Conservation (phyloP, 2,329 filamentous ascomycete genomes). For the Aaosphaeria arxii region DNA sequence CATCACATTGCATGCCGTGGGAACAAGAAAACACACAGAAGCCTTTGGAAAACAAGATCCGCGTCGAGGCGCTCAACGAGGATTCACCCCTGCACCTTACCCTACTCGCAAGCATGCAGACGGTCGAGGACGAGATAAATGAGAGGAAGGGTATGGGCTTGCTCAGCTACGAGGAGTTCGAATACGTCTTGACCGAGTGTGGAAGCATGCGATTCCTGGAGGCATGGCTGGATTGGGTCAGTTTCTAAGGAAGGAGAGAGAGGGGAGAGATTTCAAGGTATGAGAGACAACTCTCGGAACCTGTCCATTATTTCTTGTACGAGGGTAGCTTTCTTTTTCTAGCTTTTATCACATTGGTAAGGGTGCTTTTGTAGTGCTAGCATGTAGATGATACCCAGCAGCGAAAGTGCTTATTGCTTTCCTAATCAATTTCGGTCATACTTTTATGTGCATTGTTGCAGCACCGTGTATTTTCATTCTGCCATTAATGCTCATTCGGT, state of each 20-base stretch:
- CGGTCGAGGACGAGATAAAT: slow-evolving; percentile 66
- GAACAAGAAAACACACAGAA: slow-evolving; percentile 10
- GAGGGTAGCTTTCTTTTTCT: too few relatives aligned
- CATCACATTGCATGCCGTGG: slow-evolving; percentile 11
- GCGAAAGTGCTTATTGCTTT: too few relatives aligned
- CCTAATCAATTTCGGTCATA: too few relatives aligned
- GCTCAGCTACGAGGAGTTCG: slow-evolving; percentile 77
- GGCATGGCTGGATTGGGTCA: slow-evolving; percentile 82
- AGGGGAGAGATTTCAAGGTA: too few relatives aligned
- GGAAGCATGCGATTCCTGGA: slow-evolving; percentile 71
- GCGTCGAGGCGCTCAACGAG: neutral
- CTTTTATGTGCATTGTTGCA: too few relatives aligned
- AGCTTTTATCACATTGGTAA: too few relatives aligned
- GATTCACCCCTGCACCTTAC: slow-evolving; percentile 20
- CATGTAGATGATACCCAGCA: too few relatives aligned
- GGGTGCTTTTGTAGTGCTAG: too few relatives aligned
- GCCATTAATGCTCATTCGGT: too few relatives aligned
- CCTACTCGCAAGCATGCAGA: slow-evolving; percentile 54
- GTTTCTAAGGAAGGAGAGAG: slow-evolving; percentile 34
- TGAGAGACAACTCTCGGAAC: too few relatives aligned
- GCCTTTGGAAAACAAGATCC: slow-evolving; percentile 12
- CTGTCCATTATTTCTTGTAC: too few relatives aligned
- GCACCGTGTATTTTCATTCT: too few relatives aligned
- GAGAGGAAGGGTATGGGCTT: slow-evolving; percentile 75
- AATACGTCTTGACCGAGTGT: slow-evolving; percentile 62